Percentiles rank a stretch among this genome's conserved stretches.
Evolutionary conservation across 352 stramenopile genomes (phyloP).

Genomic region (Globisporangium polare): DNA sequence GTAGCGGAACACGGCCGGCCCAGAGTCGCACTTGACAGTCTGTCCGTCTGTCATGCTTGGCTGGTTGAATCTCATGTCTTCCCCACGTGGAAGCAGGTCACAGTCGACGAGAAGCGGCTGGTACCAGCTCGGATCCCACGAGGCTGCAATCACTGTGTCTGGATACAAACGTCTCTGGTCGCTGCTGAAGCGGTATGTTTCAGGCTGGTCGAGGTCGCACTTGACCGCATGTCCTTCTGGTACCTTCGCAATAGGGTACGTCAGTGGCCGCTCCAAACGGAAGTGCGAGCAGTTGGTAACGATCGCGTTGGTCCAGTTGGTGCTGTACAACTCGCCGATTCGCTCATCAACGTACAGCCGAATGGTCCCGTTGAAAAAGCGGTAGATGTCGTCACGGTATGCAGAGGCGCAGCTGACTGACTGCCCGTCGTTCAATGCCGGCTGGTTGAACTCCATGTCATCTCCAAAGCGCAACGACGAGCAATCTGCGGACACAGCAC

Average conservation of each 20-base stretch:
- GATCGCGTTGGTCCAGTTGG: conserved; percentile 7
- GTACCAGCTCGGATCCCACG: conserved; percentile 21
- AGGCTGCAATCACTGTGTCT: conserved; percentile 12
- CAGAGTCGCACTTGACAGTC: conserved; percentile 11
- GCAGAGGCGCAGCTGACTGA: conserved; percentile 5
- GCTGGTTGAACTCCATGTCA: conserved; percentile 12
- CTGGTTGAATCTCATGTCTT: conserved; percentile 18
- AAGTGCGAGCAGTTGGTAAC: conserved; percentile 17
- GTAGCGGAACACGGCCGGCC: conserved; percentile 6
- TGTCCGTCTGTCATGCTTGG: conserved; percentile 15
- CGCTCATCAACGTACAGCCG: conserved; percentile 17
- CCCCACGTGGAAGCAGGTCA: neutral
- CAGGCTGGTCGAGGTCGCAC: neutral
- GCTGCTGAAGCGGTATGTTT: conserved; percentile 12
- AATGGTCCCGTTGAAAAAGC: conserved; percentile 6
- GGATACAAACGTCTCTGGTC: conserved; percentile 18
- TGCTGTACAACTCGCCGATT: conserved; percentile 21
- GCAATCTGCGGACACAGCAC: conserved; percentile 5
- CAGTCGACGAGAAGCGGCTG: conserved; percentile 15
- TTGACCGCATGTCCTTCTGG: conserved; percentile 13
- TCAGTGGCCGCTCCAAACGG: conserved; percentile 9
- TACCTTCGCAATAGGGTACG: conserved; percentile 10
- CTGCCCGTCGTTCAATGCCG: conserved; percentile 9
- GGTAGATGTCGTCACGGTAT: neutral
- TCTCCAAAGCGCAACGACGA: neutral